These are phyloP conservation scores for Xylaria scruposa DNA, from an alignment of 495 filamentous ascomycete species.

Conservation along the genomic window DNA sequence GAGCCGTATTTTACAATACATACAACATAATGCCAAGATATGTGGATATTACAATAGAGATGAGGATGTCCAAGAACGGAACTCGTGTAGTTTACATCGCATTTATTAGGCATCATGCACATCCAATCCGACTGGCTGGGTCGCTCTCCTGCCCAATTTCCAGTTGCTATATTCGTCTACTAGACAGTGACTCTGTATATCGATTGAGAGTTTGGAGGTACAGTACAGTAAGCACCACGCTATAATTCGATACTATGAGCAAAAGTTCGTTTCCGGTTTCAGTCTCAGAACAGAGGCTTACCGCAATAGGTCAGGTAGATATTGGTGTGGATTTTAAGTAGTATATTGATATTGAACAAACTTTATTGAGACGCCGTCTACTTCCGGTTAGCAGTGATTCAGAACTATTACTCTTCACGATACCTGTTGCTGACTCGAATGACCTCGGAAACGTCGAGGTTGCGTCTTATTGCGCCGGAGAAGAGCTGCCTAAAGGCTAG, in stretches of 20 bases:
- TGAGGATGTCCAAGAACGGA: not conserved
- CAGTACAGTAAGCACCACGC: conserved; percentile 17
- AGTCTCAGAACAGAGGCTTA: conserved; percentile 8
- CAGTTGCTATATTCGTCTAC: not conserved
- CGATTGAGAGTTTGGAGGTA: not conserved
- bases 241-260: not conserved
- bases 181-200: not conserved
- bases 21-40: not conserved
- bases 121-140: conserved; percentile 12
- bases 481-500: not conserved
- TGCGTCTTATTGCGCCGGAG: not conserved
- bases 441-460: not conserved
- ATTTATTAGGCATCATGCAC: not conserved
- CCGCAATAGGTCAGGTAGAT: not conserved
- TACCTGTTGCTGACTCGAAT: not conserved
- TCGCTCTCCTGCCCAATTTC: not conserved
- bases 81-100: not conserved
- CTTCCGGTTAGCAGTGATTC: not conserved
- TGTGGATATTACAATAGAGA: not conserved
- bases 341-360: not conserved
- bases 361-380: not conserved
- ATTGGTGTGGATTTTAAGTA: not conserved
- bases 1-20: not conserved
- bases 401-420: not conserved
- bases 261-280: conserved; percentile 12